Percentiles rank a stretch among this genome's conserved stretches.
These are phyloP conservation scores for Colletotrichum viniferum DNA, from an alignment of 2,329 filamentous ascomycete genomes.

Conservation along the genomic window DNA sequence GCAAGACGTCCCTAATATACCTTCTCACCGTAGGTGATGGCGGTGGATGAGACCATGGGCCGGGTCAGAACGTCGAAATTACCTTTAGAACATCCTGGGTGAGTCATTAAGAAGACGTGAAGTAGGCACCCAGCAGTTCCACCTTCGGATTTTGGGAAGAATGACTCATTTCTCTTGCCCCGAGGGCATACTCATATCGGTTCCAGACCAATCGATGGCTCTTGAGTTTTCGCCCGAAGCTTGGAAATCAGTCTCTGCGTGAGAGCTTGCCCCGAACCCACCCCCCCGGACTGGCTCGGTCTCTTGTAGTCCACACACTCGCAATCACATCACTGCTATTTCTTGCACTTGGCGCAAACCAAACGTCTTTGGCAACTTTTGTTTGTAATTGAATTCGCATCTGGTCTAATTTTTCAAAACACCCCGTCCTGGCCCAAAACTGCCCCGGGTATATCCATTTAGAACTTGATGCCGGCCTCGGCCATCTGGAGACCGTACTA, in stretches of 20 bases:
- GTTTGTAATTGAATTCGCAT: neutral
- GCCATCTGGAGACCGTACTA: slow-evolving; percentile 49
- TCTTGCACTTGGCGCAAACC: neutral
- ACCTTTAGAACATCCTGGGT: neutral
- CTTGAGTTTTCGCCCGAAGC: neutral
- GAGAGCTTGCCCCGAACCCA: neutral
- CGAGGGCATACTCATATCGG: neutral
- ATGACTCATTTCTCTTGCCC: neutral
- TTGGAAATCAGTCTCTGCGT: too few species aligned
- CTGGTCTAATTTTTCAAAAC: neutral
- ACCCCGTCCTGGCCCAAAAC: neutral
- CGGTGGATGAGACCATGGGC: neutral
- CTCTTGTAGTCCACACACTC: neutral
- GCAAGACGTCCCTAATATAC: neutral
- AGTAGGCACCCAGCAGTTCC: neutral
- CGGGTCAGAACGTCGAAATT: too few species aligned
- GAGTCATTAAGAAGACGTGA: neutral
- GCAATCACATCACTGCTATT: neutral
- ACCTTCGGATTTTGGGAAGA: neutral
- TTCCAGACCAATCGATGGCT: neutral
- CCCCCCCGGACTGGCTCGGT: neutral
- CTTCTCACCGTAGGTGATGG: neutral
- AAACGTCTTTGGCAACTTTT: neutral
- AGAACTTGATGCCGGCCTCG: slow-evolving; percentile 33
- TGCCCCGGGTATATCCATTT: neutral